phyloP scores from a whole-genome alignment of 805 yeast genomes.

The Yarrowia sp. region DNA sequence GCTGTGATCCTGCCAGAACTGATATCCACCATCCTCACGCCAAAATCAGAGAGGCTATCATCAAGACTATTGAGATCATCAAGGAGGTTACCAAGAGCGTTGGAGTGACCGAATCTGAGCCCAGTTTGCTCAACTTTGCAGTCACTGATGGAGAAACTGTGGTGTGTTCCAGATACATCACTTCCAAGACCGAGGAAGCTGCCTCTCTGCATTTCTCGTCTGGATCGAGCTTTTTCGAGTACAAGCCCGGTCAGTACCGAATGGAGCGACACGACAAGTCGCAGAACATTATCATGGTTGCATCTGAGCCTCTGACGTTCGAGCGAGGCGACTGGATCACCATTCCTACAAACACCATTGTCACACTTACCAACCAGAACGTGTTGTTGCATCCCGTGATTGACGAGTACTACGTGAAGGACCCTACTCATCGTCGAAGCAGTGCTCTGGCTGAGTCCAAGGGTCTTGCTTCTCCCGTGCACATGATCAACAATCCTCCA shows the following conservation, averaged over 20 bases:
- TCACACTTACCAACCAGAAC: conserved; percentile 84
- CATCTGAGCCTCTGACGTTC: conserved; percentile 95
- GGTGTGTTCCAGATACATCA: conserved; percentile 86
- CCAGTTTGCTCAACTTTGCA: conserved; percentile 90
- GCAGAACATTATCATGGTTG: conserved; percentile 95
- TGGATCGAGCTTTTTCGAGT: conserved; percentile 89
- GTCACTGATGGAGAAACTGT: conserved; percentile 91
- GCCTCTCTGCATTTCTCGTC: conserved; percentile 95
- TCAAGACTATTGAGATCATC: conserved; percentile 74
- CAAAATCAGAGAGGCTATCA: conserved; percentile 69
- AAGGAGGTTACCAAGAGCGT: conserved; percentile 79
- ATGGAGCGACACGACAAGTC: conserved; percentile 94
- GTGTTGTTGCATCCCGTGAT: conserved; percentile 87
- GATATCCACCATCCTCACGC: conserved; percentile 59
- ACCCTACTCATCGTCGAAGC: conserved; percentile 71
- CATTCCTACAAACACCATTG: conserved; percentile 87
- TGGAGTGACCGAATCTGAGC: conserved; percentile 59
- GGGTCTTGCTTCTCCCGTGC: conserved; percentile 93
- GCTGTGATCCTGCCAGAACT: conserved; percentile 68
- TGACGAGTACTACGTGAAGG: conserved; percentile 85
- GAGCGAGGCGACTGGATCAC: conserved; percentile 98
- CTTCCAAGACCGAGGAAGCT: conserved; percentile 91
- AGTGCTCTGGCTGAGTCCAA: conserved; percentile 85
- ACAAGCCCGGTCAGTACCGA: conserved; percentile 87
- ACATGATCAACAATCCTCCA: conserved; percentile 52